Evolutionary conservation across 495 filamentous ascomycete species (phyloP).

Genomic region (Delitschia confertaspora): DNA sequence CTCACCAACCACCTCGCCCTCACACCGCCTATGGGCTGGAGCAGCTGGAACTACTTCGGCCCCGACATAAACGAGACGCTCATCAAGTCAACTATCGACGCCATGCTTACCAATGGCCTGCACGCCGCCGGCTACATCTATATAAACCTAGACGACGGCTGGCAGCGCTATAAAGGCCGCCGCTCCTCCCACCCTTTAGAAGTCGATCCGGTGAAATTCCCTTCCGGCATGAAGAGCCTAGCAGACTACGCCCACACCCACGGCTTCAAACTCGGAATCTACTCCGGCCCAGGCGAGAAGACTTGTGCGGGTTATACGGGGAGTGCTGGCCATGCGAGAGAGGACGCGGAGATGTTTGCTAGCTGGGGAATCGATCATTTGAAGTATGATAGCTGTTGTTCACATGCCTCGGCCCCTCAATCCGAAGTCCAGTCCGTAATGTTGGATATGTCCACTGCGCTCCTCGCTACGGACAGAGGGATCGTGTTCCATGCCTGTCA

Average conservation of each 20-base stretch:
- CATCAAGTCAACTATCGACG: slow-evolving; percentile 10
- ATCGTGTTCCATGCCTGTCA: slow-evolving; percentile 22
- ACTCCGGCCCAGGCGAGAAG: slow-evolving; percentile 10
- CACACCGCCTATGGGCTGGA: slow-evolving; percentile 23
- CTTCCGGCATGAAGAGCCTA: slow-evolving; percentile 16
- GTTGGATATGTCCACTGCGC: slow-evolving; percentile 17
- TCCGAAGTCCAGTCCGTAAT: slow-evolving; percentile 18
- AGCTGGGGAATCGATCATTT: slow-evolving; percentile 21
- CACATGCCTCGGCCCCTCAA: slow-evolving; percentile 12
- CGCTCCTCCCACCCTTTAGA: slow-evolving; percentile 12
- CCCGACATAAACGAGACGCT: slow-evolving; percentile 21
- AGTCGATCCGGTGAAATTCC: slow-evolving; percentile 18
- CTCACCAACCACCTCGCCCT: slow-evolving; percentile 18
- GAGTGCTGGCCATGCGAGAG: slow-evolving; percentile 10
- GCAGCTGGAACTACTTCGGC: slow-evolving; percentile 20
- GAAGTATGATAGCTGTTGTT: slow-evolving; percentile 22
- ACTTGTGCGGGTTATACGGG: slow-evolving; percentile 21
- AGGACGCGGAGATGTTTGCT: slow-evolving; percentile 21
- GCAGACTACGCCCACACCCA: slow-evolving; percentile 21
- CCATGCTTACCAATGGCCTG: slow-evolving; percentile 10
- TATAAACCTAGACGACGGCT: slow-evolving; percentile 20
- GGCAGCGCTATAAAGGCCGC: slow-evolving; percentile 20
- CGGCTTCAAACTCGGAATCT: slow-evolving; percentile 23
- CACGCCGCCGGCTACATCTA: slow-evolving; percentile 19
- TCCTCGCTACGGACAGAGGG: slow-evolving; percentile 13